Base-by-base conservation (phyloP, 306 rosid species). In the Cucumis hystrix region DNA sequence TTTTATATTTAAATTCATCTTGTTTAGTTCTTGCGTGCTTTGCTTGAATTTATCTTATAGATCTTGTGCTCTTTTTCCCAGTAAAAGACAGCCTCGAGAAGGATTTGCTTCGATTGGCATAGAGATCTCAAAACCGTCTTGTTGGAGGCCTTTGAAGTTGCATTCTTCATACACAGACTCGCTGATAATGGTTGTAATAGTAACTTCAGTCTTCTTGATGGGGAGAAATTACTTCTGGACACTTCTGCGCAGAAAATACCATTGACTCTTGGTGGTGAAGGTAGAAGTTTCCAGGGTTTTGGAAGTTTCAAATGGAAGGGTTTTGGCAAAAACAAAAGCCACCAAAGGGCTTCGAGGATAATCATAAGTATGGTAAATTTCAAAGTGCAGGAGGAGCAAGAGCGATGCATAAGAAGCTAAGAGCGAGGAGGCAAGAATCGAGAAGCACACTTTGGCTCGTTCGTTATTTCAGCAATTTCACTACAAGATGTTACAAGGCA, bases 41-140 rank as follows among this genome's bases (percentile, higher is more conserved):
- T 18, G 43, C 10, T n/a, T 59, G 82, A 86, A 74, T 28, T 78
- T 15, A 21, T 65, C 80, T 75, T 70, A 45, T n/a, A 12, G 80
- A n/a, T 21, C 39, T 59, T 55, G 76, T 51, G 35, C 75, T 37
- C 39, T 67, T 18, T 68, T 83, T 75, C 15, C 28, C 96, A 92
- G 98, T 83, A 67, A 78, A 75, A 81, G 88, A 67, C 80, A 83
- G 40, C 87, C 97, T 25, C 74, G 83, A 21, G 88, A 89, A 64
- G 81, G 85, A 62, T 95, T 90, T 78, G 92, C 97, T 49, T 85
- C 96, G 4, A 78, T 90, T 51, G 82, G 91, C 65, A 12, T 89
- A 47, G 85, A 78, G 79, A 73, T 87, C 58, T 78, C 96, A 23
- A 57, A 78, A 11, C 74, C 84, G 15, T 39, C 60, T 11, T 40